Evolutionary conservation across 2,329 filamentous ascomycete genomes (phyloP).

Genomic region (Aspergillus glaucus): DNA sequence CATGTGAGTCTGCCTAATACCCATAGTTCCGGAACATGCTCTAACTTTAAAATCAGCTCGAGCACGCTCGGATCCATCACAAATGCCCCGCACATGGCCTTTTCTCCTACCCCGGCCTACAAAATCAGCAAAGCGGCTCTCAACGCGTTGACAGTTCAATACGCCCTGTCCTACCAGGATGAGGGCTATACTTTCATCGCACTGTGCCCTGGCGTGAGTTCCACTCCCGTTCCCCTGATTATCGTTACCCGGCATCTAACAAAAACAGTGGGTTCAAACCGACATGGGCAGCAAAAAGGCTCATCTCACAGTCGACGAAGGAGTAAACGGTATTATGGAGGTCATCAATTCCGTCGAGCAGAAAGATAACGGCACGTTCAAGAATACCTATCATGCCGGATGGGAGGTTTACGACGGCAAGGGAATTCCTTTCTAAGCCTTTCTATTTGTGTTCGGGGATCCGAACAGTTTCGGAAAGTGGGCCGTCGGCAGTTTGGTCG

Average conservation of each 20-base stretch:
- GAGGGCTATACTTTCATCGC: slow-evolving; percentile 41
- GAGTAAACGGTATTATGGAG: slow-evolving; percentile 1
- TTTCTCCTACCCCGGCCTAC: slow-evolving; percentile 31
- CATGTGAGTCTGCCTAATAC: slow-evolving; percentile 1
- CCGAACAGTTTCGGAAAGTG: neutral
- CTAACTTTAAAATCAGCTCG: slow-evolving; percentile 1
- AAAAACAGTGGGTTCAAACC: slow-evolving; percentile 4
- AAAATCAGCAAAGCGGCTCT: slow-evolving; percentile 46
- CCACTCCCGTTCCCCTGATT: neutral
- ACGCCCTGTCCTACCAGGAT: slow-evolving; percentile 21
- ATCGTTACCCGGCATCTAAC: neutral
- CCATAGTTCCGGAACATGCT: neutral
- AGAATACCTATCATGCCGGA: slow-evolving; percentile 4
- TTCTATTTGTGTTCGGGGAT: neutral
- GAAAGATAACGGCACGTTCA: slow-evolving; percentile 1
- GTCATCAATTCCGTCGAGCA: neutral
- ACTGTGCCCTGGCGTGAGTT: slow-evolving; percentile 42
- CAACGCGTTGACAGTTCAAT: slow-evolving; percentile 42
- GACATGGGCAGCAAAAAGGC: slow-evolving; percentile 7
- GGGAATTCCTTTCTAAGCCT: neutral
- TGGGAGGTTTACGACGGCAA: slow-evolving; percentile 5
- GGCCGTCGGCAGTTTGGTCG: neutral
- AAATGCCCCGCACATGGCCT: neutral
- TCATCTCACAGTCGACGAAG: slow-evolving; percentile 4
- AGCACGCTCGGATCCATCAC: slow-evolving; percentile 4